Evolutionary conservation across 1,139 yeast species (phyloP).

Genomic region (Hanseniaspora sp.): DNA sequence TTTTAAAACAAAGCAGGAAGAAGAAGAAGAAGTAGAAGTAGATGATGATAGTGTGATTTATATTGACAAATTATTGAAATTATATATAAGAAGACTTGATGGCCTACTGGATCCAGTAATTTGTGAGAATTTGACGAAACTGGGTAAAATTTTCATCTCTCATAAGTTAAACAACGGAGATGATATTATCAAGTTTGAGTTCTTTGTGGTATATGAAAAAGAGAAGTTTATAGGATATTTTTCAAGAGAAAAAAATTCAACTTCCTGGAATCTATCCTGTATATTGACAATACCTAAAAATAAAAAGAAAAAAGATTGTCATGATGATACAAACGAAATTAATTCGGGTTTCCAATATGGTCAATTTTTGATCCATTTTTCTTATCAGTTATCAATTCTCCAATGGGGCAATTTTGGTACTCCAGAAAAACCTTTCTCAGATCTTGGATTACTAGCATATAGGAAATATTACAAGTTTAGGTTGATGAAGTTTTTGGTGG

Average conservation of each 20-base stretch:
- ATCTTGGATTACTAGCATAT: slow-evolving; percentile 74
- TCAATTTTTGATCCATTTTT: slow-evolving; percentile 73
- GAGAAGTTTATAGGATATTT: slow-evolving; percentile 71
- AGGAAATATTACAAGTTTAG: slow-evolving; percentile 75
- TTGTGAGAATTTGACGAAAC: neutral
- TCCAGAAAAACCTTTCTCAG: slow-evolving; percentile 89
- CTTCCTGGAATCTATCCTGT: slow-evolving; percentile 78
- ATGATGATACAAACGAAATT: slow-evolving; percentile 48
- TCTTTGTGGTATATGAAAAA: slow-evolving; percentile 63
- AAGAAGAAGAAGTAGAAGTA: neutral
- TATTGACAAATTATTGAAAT: neutral
- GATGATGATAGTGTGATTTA: neutral
- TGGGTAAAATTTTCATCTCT: slow-evolving; percentile 5
- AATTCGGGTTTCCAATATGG: slow-evolving; percentile 59
- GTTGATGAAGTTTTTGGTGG: slow-evolving; percentile 32
- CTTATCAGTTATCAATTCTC: slow-evolving; percentile 53
- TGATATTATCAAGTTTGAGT: slow-evolving; percentile 33
- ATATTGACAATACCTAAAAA: slow-evolving; percentile 70
- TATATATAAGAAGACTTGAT: neutral
- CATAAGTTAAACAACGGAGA: slow-evolving; percentile 7
- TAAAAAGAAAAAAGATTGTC: neutral
- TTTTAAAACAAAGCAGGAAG: neutral
- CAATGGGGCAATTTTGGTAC: slow-evolving; percentile 76
- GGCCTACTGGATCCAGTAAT: neutral
- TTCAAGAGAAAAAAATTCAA: slow-evolving; percentile 71